phyloP scores from a whole-genome alignment of 2,329 filamentous ascomycete genomes.

The Drechslerella coelobrocha region DNA sequence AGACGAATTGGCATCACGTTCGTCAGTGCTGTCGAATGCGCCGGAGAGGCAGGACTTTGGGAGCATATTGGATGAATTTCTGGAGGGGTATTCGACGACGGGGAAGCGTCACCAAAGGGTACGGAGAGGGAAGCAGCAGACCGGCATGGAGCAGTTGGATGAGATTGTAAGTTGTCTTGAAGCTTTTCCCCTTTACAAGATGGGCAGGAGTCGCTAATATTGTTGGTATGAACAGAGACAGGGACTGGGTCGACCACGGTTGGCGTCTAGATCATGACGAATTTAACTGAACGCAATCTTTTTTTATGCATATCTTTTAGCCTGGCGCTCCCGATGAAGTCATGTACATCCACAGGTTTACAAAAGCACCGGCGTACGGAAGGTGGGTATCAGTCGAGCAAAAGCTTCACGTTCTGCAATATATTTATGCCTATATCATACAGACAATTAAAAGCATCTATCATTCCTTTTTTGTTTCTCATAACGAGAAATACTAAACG shows the following conservation, averaged over 20 bases:
- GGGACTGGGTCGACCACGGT: conserved; percentile 28
- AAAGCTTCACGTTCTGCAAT: too few species aligned
- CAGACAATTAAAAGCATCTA: too few species aligned
- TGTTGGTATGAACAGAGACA: conserved; percentile 16
- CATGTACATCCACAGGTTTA: too few species aligned
- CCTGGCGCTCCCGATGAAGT: too few species aligned
- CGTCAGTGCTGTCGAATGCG: conserved; percentile 39
- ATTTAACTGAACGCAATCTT: too few species aligned
- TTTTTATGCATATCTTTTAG: too few species aligned
- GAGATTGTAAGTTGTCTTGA: conserved; percentile 69
- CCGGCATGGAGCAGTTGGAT: conserved; percentile 85
- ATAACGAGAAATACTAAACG: too few species aligned
- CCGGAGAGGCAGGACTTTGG: conserved; percentile 75
- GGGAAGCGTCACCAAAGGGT: conserved; percentile 72
- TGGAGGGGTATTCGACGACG: conserved; percentile 74
- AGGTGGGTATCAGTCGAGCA: too few species aligned
- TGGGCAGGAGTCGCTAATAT: conserved; percentile 13
- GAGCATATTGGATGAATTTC: conserved; percentile 88
- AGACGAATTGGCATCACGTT: conserved; percentile 59
- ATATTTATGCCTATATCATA: too few species aligned
- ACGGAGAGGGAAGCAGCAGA: conserved; percentile 81
- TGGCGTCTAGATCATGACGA: conserved; percentile 24
- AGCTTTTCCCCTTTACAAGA: neutral
- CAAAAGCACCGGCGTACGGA: too few species aligned
- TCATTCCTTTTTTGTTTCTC: too few species aligned